Conservation (phyloP, 441 rosid species). For the Aquilaria agallochum region DNA sequence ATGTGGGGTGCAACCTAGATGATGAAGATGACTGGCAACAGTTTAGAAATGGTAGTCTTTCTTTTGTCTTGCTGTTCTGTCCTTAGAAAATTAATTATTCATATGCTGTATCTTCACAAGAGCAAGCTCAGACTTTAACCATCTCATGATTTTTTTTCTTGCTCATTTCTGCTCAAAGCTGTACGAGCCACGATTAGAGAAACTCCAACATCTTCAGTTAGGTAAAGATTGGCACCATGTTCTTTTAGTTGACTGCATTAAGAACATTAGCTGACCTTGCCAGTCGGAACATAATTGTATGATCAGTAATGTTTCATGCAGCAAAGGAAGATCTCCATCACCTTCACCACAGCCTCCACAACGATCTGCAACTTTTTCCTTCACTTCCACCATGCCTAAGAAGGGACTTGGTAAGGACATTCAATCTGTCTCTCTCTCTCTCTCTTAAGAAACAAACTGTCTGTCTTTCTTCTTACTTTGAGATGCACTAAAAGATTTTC, state of each 20-base stretch:
- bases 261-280: not conserved
- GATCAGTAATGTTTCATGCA: constrained; percentile 23
- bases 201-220: constrained; percentile 45
- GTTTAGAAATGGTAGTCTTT: constrained; percentile 55
- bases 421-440: not conserved
- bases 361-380: constrained; percentile 71
- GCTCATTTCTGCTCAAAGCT: constrained; percentile 28
- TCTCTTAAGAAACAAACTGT: not conserved
- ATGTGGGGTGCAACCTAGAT: constrained; percentile 69
- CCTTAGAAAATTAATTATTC: not conserved
- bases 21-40: constrained; percentile 90
- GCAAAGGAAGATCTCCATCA: constrained; percentile 63
- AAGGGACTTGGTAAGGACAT: constrained; percentile 51
- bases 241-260: not conserved
- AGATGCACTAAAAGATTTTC: not conserved
- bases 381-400: constrained; percentile 50
- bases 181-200: constrained; percentile 78
- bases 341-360: constrained; percentile 59
- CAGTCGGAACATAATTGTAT: not conserved
- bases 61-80: constrained; percentile 6
- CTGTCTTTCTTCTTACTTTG: not conserved
- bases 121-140: constrained; percentile 13
- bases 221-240: constrained; percentile 27
- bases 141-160: constrained; percentile 20
- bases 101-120: constrained; percentile 4